Evolutionary conservation across 495 filamentous ascomycete species (phyloP), one percentile per base, ranked within the genome.

Genomic region (Platismatia glauca): DNA sequence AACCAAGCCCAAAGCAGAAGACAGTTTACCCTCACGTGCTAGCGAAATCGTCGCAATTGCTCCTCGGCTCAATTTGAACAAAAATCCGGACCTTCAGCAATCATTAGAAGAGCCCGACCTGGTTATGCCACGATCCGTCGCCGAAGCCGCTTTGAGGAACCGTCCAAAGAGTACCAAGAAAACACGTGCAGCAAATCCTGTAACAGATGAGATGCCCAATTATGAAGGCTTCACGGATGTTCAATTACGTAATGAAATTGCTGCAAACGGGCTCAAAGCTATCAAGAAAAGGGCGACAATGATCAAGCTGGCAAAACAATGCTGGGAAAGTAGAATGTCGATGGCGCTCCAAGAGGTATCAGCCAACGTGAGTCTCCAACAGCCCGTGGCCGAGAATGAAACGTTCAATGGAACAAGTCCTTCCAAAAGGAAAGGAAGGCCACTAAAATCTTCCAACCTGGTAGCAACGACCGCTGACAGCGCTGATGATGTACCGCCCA

Each of bases 181-280:
- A 34, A 18, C 3, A 15, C 37, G 35, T 33, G 20, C 5, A 20
- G 41, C 46, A 58, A 66, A 59, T 46, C 9, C 44, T 38, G 29
- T 59, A 24, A 60, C 60, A 57, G 68, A 67, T 33, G 50, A 60
- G 58, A 81, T 77, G 78, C 89, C 89, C 24, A 82, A 85, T 55
- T 93, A 81, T 61, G 77, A 78, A 63, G 76, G 82, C 4, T 86
- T 82, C 60, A 86, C 84, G 20, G 86, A 88, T 62, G 72, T 78
- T 18, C 79, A 88, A 58, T 74, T 95, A 46, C 75, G 82, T 8
- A 82, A 79, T 57, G 81, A 86, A 65, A 71, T 93, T 43, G 68
- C 79, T 6, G 76, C 77, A 0, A 91, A 85, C 68, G 87, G 86
- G 0, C 91, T 94, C 74, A 95, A 94, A 69, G 75, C 86, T 1